Evolutionary conservation across 2,329 filamentous ascomycete species (phyloP).

Genomic region (Tricladium varicosporioides): DNA sequence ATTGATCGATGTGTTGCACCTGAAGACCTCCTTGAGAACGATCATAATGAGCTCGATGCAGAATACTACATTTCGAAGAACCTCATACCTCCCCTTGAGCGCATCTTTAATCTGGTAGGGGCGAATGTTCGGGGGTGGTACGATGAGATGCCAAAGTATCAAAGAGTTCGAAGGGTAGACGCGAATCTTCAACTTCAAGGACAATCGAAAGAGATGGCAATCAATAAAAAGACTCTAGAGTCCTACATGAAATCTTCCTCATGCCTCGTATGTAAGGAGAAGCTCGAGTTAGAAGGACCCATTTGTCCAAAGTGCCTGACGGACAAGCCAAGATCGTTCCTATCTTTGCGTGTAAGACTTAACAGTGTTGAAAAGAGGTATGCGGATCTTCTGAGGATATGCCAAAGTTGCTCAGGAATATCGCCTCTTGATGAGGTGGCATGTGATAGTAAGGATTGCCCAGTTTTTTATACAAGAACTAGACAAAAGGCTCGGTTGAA

Average conservation of each 20-base stretch:
- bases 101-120: slow-evolving; percentile 94
- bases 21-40: slow-evolving; percentile 73
- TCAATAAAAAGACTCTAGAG: slow-evolving; percentile 71
- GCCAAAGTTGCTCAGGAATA: slow-evolving; percentile 75
- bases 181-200: slow-evolving; percentile 28
- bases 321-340: slow-evolving; percentile 57
- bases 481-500: slow-evolving; percentile 54
- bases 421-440: slow-evolving; percentile 72
- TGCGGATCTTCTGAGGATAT: slow-evolving; percentile 66
- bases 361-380: slow-evolving; percentile 61
- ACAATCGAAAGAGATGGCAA: slow-evolving; percentile 38
- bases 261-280: slow-evolving; percentile 69
- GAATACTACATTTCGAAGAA: slow-evolving; percentile 98
- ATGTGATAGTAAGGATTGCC: slow-evolving; percentile 90
- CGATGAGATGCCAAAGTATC: slow-evolving; percentile 92
- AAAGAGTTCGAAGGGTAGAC: slow-evolving; percentile 60
- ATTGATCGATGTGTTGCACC: slow-evolving; percentile 89
- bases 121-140: slow-evolving; percentile 91
- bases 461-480: slow-evolving; percentile 80
- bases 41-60: slow-evolving; percentile 79
- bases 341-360: slow-evolving; percentile 61
- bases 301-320: slow-evolving; percentile 59
- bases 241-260: slow-evolving; percentile 82
- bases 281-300: slow-evolving; percentile 42
- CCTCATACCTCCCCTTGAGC: slow-evolving; percentile 87